phyloP scores from a whole-genome alignment of 2,329 filamentous ascomycete species.

The Pestalotiopsis sp. region DNA sequence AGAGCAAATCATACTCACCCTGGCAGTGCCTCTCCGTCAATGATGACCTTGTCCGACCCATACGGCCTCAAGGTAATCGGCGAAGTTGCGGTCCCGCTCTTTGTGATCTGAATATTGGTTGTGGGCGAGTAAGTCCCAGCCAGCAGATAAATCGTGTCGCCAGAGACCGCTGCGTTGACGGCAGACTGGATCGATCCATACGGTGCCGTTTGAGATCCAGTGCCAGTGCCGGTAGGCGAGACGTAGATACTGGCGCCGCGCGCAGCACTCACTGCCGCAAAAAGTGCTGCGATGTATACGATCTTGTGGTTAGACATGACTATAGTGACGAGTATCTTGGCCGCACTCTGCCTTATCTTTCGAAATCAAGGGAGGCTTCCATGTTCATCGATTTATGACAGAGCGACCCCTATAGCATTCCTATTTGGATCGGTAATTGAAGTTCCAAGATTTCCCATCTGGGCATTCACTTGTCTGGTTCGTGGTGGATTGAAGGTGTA shows the following conservation, averaged over 20 bases:
- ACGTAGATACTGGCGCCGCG: constrained; percentile 43
- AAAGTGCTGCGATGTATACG: neutral
- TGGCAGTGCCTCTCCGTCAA: constrained; percentile 43
- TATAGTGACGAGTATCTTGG: neutral
- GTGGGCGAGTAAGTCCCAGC: constrained; percentile 46
- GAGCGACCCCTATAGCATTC: neutral
- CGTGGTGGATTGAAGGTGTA: neutral
- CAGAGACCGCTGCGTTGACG: constrained; percentile 44
- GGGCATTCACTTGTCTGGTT: neutral
- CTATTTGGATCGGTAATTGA: neutral
- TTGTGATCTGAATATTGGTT: constrained; percentile 49
- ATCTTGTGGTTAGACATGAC: neutral
- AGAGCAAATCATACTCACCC: constrained; percentile 20
- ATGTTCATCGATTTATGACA: neutral
- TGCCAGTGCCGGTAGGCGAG: constrained; percentile 40
- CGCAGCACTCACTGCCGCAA: neutral
- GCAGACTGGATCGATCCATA: constrained; percentile 48
- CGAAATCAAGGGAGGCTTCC: neutral
- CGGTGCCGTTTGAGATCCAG: constrained; percentile 40
- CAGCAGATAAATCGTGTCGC: constrained; percentile 46
- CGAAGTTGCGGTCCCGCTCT: constrained; percentile 39
- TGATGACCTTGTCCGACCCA: constrained; percentile 42
- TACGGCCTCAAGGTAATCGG: constrained; percentile 46
- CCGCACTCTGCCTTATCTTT: neutral
- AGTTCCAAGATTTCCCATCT: neutral